Conservation (phyloP, 1,139 yeast genomes). For the Blastobotrys illinoisensis region DNA sequence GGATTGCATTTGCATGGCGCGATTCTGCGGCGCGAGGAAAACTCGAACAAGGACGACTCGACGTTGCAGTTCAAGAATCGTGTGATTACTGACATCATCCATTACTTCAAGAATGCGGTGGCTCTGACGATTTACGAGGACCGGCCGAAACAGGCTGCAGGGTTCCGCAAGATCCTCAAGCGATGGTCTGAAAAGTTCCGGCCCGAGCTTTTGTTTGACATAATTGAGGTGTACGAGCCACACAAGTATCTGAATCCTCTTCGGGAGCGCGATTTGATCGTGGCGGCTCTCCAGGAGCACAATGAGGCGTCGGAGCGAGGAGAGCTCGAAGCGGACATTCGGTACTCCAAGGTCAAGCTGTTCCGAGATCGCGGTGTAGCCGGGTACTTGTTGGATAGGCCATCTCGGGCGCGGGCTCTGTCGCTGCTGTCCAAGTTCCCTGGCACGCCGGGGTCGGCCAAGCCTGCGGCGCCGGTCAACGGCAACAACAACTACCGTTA, state of each 20-base stretch:
- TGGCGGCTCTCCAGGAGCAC: conserved; percentile 29
- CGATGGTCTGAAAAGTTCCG: conserved; percentile 27
- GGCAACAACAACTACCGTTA: conserved; percentile 7
- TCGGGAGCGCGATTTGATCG: conserved; percentile 29
- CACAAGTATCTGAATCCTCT: conserved; percentile 31
- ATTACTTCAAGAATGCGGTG: conserved; percentile 27
- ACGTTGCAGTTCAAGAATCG: conserved; percentile 37
- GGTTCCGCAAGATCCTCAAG: conserved; percentile 32
- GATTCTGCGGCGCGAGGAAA: conserved; percentile 34
- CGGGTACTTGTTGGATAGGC: conserved; percentile 25
- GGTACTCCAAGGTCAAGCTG: conserved; percentile 19
- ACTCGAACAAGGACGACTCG: conserved; percentile 13
- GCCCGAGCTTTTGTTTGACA: conserved; percentile 23
- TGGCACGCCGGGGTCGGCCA: conserved; percentile 6
- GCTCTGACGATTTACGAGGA: conserved; percentile 41
- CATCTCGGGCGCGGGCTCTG: conserved; percentile 15
- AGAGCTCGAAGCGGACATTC: conserved; percentile 12
- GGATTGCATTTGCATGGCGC: conserved; percentile 35
- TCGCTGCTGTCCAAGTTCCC: conserved; percentile 3
- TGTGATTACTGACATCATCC: conserved; percentile 34
- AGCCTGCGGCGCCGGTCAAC: conserved; percentile 7
- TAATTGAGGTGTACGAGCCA: conserved; percentile 30
- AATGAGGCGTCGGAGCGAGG: conserved; percentile 23
- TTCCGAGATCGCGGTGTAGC: conserved; percentile 25
- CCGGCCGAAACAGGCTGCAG: conserved; percentile 35